Percentiles rank a stretch among this genome's conserved stretches.
phyloP scores from a whole-genome alignment of 2,329 filamentous ascomycete species.

The Passalora sequoiae region DNA sequence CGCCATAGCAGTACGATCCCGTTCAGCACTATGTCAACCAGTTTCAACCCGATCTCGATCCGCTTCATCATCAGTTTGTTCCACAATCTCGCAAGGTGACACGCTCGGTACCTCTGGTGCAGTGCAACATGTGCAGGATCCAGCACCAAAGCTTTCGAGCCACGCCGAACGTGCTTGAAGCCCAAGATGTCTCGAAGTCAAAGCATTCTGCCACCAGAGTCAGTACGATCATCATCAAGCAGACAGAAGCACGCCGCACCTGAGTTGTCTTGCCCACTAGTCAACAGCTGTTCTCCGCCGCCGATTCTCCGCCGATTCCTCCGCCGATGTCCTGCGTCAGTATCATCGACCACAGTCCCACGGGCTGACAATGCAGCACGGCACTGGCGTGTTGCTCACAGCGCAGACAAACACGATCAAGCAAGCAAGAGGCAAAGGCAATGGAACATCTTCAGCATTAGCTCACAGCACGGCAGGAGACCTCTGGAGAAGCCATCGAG shows the following conservation, averaged over 20 bases:
- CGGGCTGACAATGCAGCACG: not conserved
- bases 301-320: not conserved
- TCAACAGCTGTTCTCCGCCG: not conserved
- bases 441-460: too few relatives aligned
- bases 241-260: not conserved
- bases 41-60: too few relatives aligned
- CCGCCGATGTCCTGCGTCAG: not conserved
- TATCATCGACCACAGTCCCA: not conserved
- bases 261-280: not conserved
- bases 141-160: not conserved
- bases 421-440: not conserved
- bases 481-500: not conserved
- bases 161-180: not conserved
- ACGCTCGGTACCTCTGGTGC: not conserved
- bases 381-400: not conserved
- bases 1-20: too few relatives aligned
- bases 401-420: not conserved
- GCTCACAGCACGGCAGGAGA: slow-evolving; percentile 1
- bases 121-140: slow-evolving; percentile 2
- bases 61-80: too few relatives aligned
- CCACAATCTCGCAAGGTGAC: too few relatives aligned
- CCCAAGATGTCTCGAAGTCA: too few relatives aligned
- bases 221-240: not conserved
- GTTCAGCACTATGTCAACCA: too few relatives aligned
- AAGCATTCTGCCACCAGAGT: too few relatives aligned